These are phyloP conservation scores for Schrenkiella parvula DNA, from an alignment of 345 rosid genomes.

Conservation along the genomic window DNA sequence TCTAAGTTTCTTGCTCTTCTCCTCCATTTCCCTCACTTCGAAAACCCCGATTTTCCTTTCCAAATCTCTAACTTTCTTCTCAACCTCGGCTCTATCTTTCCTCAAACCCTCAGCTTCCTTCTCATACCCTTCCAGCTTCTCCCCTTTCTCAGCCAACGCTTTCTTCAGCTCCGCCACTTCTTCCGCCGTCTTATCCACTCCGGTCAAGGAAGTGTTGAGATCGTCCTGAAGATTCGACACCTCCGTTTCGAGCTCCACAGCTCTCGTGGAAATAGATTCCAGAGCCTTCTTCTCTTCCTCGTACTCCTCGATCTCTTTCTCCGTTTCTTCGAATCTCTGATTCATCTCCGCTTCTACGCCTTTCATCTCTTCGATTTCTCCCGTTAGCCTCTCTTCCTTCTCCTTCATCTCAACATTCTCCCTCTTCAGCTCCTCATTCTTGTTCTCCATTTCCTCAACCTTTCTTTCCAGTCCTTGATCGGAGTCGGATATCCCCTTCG, in stretches of 20 bases:
- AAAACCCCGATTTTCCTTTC: constrained; percentile 63
- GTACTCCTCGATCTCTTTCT: constrained; percentile 45
- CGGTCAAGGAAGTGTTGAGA: constrained; percentile 44
- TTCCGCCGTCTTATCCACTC: constrained; percentile 41
- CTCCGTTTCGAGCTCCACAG: constrained; percentile 63
- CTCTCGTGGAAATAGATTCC: constrained; percentile 46
- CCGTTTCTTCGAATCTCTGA: constrained; percentile 39
- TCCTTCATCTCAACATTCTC: constrained; percentile 41
- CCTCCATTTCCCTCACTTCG: constrained; percentile 57
- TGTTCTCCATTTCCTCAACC: constrained; percentile 46
- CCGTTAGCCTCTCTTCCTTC: constrained; percentile 27
- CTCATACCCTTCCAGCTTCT: constrained; percentile 37
- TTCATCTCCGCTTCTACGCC: constrained; percentile 37
- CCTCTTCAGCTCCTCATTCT: constrained; percentile 41
- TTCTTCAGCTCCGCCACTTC: constrained; percentile 46
- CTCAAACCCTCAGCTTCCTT: constrained; percentile 50
- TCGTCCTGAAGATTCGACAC: constrained; percentile 64
- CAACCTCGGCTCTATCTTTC: constrained; percentile 53
- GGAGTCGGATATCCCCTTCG: constrained; percentile 32
- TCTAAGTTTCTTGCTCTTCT: constrained; percentile 57
- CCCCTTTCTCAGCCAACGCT: constrained; percentile 41
- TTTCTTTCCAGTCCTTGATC: constrained; percentile 37
- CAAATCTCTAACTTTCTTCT: constrained; percentile 58
- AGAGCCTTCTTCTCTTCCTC: constrained; percentile 50
- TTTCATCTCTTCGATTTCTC: constrained; percentile 44